Evolutionary conservation across 768 basidiomycete genomes (phyloP), one percentile per base, ranked within the genome.

Genomic region (Tulasnella calospora): DNA sequence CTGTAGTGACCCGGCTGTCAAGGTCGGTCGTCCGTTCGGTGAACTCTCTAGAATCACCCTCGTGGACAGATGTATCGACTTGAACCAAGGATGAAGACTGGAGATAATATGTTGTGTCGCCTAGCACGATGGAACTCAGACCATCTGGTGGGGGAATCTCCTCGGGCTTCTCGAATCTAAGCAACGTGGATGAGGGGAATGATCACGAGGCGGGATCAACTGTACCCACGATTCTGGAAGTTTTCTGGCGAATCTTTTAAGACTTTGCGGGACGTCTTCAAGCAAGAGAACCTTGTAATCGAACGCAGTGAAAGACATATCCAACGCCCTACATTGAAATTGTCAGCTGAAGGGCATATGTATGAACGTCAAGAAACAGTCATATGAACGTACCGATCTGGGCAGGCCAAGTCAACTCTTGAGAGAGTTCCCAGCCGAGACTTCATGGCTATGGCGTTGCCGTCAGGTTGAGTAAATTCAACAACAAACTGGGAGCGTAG

Each of bases 261-360:
- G 47, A 19, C 7, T 57, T 35, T 55, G 47, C 8, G 75, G 75
- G 19, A 76, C 36, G 33, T 55, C 47, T n/a, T 36, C 57, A 19
- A 35, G 35, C 13, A 51, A 30, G 55, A 76, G 35, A 15, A 27
- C 75, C 17, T 51, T 61, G 35, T 55, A n/a, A 21, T 76, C 75
- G 75, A 55, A 76, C 27, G 75, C 75, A 23, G 27, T 57, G 51
- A 57, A 76, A 15, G 35, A 61, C 47, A 76, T 55, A 55, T 76
- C 75, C n/a, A 76, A 33, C 4, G 75, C 46, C 21, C 75, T 76
- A 19, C 21, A 73, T 70, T 30, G 33, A 13, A 17, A 27, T 44
- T 35, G 33, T 40, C 21, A 13, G 71, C 21, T 3, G 6, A 19
- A 72, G n/a, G 38, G 10, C 15, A 38, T 5, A 72, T n/a, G 21